These are phyloP conservation scores for Periconia macrospinosa DNA, from an alignment of 2,329 filamentous ascomycete species.

Conservation along the genomic window DNA sequence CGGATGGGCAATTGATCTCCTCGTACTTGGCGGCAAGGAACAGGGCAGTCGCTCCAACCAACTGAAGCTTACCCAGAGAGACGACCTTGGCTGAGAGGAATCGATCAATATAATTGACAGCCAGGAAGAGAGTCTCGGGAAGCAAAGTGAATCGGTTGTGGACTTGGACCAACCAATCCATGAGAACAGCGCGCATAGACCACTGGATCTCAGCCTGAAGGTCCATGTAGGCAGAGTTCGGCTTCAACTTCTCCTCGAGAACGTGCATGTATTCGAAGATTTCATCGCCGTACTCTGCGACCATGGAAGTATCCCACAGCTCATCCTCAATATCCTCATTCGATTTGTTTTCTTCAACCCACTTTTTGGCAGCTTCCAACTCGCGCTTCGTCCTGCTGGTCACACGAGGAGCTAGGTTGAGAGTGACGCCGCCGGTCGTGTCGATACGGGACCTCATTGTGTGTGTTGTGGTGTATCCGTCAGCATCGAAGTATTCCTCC, in stretches of 20 bases:
- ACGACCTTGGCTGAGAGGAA: constrained; percentile 95
- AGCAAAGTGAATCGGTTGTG: constrained; percentile 88
- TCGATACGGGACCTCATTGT: constrained; percentile 76
- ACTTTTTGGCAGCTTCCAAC: constrained; percentile 66
- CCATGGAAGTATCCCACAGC: constrained; percentile 93
- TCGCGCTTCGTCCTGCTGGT: constrained; percentile 72
- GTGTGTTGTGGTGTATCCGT: constrained; percentile 72
- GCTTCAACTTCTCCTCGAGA: constrained; percentile 85
- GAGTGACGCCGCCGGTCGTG: constrained; percentile 65
- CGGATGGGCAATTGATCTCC: constrained; percentile 95
- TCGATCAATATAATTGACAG: constrained; percentile 95
- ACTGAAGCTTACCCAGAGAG: constrained; percentile 89
- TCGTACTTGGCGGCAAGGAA: constrained; percentile 98
- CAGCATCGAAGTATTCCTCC: constrained; percentile 73
- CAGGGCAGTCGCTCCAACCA: constrained; percentile 93
- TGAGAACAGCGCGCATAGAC: constrained; percentile 96
- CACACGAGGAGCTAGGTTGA: constrained; percentile 72
- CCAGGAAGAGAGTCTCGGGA: constrained; percentile 92
- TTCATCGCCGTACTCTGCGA: constrained; percentile 92
- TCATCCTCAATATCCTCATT: constrained; percentile 84
- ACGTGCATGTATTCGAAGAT: constrained; percentile 91
- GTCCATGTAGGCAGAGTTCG: constrained; percentile 94
- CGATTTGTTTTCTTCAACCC: constrained; percentile 68
- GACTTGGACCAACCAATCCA: constrained; percentile 98
- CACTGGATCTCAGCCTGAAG: constrained; percentile 96